phyloP scores from a whole-genome alignment of 2,329 filamentous ascomycete genomes.

The Xylariaceae sp. region DNA sequence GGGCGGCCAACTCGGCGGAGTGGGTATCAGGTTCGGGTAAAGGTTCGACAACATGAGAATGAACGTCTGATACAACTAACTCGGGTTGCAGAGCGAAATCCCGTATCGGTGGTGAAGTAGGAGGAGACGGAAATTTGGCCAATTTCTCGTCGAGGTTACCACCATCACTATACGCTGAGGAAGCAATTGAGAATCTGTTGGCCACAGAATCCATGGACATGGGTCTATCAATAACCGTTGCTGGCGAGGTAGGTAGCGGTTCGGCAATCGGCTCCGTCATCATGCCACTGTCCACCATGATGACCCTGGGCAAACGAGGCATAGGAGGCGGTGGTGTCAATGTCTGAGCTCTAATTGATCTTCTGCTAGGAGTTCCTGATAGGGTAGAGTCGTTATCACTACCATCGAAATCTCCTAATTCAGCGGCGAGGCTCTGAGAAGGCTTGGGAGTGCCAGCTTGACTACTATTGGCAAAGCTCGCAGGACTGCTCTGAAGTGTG shows the following conservation, averaged over 20 bases:
- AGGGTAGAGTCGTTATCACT: conserved; percentile 66
- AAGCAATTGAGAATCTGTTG: conserved; percentile 43
- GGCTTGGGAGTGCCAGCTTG: conserved; percentile 44
- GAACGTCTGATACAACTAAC: conserved; percentile 41
- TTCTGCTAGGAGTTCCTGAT: conserved; percentile 51
- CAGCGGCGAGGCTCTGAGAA: conserved; percentile 82
- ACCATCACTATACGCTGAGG: conserved; percentile 46
- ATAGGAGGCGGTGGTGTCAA: conserved; percentile 43
- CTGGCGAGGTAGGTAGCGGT: conserved; percentile 12
- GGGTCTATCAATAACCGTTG: conserved; percentile 31
- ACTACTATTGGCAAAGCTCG: conserved; percentile 49
- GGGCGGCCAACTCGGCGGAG: conserved; percentile 31
- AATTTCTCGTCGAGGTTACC: conserved; percentile 49
- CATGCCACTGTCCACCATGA: conserved; percentile 57
- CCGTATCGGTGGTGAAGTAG: conserved; percentile 33
- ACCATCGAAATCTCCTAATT: conserved; percentile 75
- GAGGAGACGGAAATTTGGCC: conserved; percentile 51
- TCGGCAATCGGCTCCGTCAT: conserved; percentile 54
- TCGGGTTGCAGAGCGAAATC: conserved; percentile 29
- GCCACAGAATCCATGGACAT: conserved; percentile 40
- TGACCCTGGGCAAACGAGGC: conserved; percentile 45
- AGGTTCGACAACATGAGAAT: conserved; percentile 38
- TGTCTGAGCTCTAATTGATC: conserved; percentile 38
- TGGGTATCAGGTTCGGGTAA: conserved; percentile 17
- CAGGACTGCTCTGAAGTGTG: conserved; percentile 53